These are phyloP conservation scores for Xerocomus minutiporus DNA, from an alignment of 1,284 basidiomycete species.

Conservation along the genomic window DNA sequence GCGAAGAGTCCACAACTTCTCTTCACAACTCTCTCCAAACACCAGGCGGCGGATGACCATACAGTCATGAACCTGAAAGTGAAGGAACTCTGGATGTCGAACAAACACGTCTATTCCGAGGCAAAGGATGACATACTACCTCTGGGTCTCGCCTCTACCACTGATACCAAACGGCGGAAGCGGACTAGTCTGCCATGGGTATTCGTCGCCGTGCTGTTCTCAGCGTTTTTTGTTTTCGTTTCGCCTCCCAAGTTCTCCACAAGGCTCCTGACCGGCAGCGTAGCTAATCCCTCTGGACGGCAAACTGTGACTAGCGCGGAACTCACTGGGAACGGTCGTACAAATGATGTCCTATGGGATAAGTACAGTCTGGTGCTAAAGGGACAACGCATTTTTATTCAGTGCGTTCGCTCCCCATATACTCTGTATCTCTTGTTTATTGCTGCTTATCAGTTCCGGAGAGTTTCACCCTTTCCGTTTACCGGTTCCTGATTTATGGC, in stretches of 20 bases:
- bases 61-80: slow-evolving; percentile 5
- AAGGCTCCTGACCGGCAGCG: neutral
- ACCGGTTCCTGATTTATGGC: slow-evolving; percentile 76
- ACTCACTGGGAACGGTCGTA: slow-evolving; percentile 31
- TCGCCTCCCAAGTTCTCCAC: slow-evolving; percentile 8
- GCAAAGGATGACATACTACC: slow-evolving; percentile 4
- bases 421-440: slow-evolving; percentile 3
- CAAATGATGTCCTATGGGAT: slow-evolving; percentile 32
- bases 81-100: neutral
- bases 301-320: neutral
- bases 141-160: neutral
- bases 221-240: slow-evolving; percentile 19
- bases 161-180: slow-evolving; percentile 5
- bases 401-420: slow-evolving; percentile 18
- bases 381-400: slow-evolving; percentile 32
- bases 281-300: neutral
- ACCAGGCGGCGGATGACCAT: no score
- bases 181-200: slow-evolving; percentile 13
- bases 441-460: slow-evolving; percentile 41
- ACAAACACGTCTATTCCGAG: neutral
- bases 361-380: slow-evolving; percentile 31
- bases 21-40: no score
- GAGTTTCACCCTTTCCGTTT: slow-evolving; percentile 84
- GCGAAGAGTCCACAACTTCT: no score
- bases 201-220: slow-evolving; percentile 15